Percentiles rank a stretch among this genome's conserved stretches.
These are phyloP conservation scores for Exophiala dermatitidis DNA, from an alignment of 2,329 filamentous ascomycete genomes.

Conservation along the genomic window DNA sequence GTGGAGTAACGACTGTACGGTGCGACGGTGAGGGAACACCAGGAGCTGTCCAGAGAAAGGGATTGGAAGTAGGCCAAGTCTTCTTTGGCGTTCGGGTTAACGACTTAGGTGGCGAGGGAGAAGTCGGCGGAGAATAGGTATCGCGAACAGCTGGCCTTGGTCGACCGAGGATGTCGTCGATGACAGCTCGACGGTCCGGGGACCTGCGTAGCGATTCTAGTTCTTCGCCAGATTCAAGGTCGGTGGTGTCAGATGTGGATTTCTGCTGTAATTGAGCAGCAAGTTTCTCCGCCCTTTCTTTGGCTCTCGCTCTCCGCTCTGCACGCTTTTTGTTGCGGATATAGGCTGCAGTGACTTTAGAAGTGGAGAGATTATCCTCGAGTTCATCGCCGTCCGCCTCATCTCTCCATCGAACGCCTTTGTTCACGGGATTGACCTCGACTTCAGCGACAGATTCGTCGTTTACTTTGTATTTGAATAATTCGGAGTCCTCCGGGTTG, in stretches of 20 bases:
- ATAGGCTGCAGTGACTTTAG: constrained; percentile 16
- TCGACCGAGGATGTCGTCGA: constrained; percentile 28
- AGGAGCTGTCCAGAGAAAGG: constrained; percentile 21
- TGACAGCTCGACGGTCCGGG: constrained; percentile 28
- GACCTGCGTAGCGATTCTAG: constrained; percentile 23
- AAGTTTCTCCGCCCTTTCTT: constrained; percentile 21
- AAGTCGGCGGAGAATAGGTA: constrained; percentile 24
- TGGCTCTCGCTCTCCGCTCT: constrained; percentile 27
- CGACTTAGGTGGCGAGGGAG: constrained; percentile 25
- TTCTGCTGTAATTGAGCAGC: constrained; percentile 1
- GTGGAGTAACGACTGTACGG: constrained; percentile 13
- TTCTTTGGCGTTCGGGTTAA: constrained; percentile 17
- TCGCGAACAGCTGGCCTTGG: constrained; percentile 14
- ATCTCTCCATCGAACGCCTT: constrained; percentile 31
- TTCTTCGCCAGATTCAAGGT: constrained; percentile 28
- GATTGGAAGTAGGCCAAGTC: constrained; percentile 22
- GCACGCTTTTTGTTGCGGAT: constrained; percentile 25
- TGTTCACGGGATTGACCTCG: constrained; percentile 22
- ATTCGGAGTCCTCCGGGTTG: constrained; percentile 1
- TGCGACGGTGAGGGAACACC: constrained; percentile 10
- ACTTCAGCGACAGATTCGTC: constrained; percentile 16
- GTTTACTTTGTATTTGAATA: constrained; percentile 21
- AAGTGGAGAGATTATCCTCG: constrained; percentile 27
- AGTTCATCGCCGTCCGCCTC: constrained; percentile 30
- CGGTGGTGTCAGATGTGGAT: constrained; percentile 23